These are phyloP conservation scores for Cryptococcus amylolentus DNA, from an alignment of 1,284 basidiomycete genomes.

Conservation along the genomic window DNA sequence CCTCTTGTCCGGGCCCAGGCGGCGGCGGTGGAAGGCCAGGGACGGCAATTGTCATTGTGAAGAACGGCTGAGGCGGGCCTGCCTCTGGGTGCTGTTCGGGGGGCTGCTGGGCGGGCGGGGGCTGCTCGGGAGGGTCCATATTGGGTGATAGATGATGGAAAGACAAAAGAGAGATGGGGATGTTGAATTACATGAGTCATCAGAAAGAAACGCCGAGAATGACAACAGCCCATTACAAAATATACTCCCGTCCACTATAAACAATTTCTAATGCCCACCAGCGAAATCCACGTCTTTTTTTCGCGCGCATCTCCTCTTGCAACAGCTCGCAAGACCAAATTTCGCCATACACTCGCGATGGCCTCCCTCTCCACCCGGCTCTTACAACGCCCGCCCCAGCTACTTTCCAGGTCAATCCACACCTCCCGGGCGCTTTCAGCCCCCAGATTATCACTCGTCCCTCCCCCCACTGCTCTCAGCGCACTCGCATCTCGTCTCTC, in stretches of 20 bases:
- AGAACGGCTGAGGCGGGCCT: background rate
- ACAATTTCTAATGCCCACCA: no score
- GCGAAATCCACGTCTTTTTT: background rate
- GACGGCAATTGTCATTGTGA: conserved; percentile 6
- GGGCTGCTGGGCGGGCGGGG: background rate
- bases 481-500: conserved; percentile 43
- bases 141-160: background rate
- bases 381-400: conserved; percentile 25
- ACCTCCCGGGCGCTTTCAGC: conserved; percentile 1
- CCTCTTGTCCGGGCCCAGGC: background rate
- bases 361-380: conserved; percentile 14
- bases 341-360: background rate
- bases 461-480: conserved; percentile 32
- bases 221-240: no score
- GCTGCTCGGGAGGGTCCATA: background rate
- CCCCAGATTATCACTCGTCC: conserved; percentile 5
- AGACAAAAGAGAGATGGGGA: background rate
- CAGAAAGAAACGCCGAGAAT: background rate
- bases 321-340: background rate
- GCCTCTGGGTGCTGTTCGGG: background rate
- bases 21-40: background rate
- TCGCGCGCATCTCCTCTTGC: background rate
- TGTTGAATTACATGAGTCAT: background rate
- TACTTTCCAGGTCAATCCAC: conserved; percentile 1
- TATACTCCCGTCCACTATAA: no score